Percentiles rank a stretch among this genome's conserved stretches.
These are phyloP conservation scores for Kodamaea jinghongensis DNA, from an alignment of 805 yeast species.

Conservation along the genomic window DNA sequence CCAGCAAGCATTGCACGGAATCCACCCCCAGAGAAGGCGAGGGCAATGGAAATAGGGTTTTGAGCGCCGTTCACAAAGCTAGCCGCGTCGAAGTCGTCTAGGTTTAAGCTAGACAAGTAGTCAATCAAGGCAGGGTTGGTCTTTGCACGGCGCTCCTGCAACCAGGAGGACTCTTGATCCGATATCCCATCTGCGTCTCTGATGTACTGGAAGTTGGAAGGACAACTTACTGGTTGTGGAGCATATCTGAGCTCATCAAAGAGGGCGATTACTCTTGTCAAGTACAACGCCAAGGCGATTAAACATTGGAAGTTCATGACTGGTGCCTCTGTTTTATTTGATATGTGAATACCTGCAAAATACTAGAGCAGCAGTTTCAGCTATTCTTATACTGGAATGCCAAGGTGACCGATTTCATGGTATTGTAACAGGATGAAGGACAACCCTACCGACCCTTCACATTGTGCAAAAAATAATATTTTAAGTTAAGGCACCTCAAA, in stretches of 20 bases:
- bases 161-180: slow-evolving; percentile 10
- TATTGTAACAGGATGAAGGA: too few relatives aligned
- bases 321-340: too few relatives aligned
- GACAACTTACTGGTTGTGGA: slow-evolving; percentile 13
- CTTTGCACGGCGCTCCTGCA: slow-evolving; percentile 8
- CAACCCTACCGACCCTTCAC: too few relatives aligned
- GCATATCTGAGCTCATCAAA: slow-evolving; percentile 12
- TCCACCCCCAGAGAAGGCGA: slow-evolving; percentile 42
- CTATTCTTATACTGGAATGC: too few relatives aligned
- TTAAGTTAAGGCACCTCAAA: too few relatives aligned
- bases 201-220: slow-evolving; percentile 2
- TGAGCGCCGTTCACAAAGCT: slow-evolving; percentile 7
- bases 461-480: too few relatives aligned
- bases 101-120: slow-evolving; percentile 6
- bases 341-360: too few relatives aligned
- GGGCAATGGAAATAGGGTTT: slow-evolving; percentile 24
- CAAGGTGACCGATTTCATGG: too few relatives aligned
- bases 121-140: slow-evolving; percentile 8
- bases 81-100: slow-evolving; percentile 13
- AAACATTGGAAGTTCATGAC: slow-evolving; percentile 1
- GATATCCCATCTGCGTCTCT: slow-evolving; percentile 8
- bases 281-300: background rate
- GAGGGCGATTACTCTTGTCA: background rate
- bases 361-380: too few relatives aligned
- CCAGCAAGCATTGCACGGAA: slow-evolving; percentile 58